These are phyloP conservation scores for Xerocomus brunneocitrinus DNA, from an alignment of 768 basidiomycete genomes.

Conservation along the genomic window DNA sequence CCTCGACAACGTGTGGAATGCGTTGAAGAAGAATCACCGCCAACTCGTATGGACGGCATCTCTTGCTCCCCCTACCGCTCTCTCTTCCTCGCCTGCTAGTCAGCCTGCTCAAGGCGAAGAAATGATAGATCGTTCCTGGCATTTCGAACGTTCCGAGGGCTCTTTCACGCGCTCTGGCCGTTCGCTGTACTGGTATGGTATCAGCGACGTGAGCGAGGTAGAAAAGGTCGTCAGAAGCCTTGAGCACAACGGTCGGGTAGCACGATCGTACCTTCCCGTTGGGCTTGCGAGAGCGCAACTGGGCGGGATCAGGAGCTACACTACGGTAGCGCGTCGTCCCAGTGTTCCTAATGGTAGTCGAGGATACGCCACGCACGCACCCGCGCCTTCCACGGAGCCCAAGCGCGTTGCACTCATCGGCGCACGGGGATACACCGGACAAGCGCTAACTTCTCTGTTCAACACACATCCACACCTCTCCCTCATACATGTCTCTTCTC, in stretches of 20 bases:
- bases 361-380: slow-evolving; percentile 74
- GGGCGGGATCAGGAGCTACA: slow-evolving; percentile 18
- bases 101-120: slow-evolving; percentile 65
- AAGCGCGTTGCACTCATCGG: slow-evolving; percentile 94
- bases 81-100: slow-evolving; percentile 2
- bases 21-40: slow-evolving; percentile 93
- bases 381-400: slow-evolving; percentile 47
- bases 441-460: slow-evolving; percentile 83
- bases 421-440: slow-evolving; percentile 93
- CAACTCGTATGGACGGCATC: slow-evolving; percentile 97
- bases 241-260: slow-evolving; percentile 77
- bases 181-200: slow-evolving; percentile 97
- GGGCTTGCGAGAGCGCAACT: slow-evolving; percentile 17
- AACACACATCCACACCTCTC: slow-evolving; percentile 83
- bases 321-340: slow-evolving; percentile 26
- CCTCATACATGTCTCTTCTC: slow-evolving; percentile 94
- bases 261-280: slow-evolving; percentile 78
- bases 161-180: slow-evolving; percentile 93
- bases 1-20: slow-evolving; percentile 94
- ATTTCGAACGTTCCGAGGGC: slow-evolving; percentile 97
- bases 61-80: slow-evolving; percentile 31
- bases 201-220: slow-evolving; percentile 87
- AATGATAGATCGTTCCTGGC: slow-evolving; percentile 81
- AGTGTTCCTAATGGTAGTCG: slow-evolving; percentile 47
- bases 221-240: slow-evolving; percentile 76